Conservation (phyloP, 2,329 filamentous ascomycete genomes). For the Fusarium transvaalense region DNA sequence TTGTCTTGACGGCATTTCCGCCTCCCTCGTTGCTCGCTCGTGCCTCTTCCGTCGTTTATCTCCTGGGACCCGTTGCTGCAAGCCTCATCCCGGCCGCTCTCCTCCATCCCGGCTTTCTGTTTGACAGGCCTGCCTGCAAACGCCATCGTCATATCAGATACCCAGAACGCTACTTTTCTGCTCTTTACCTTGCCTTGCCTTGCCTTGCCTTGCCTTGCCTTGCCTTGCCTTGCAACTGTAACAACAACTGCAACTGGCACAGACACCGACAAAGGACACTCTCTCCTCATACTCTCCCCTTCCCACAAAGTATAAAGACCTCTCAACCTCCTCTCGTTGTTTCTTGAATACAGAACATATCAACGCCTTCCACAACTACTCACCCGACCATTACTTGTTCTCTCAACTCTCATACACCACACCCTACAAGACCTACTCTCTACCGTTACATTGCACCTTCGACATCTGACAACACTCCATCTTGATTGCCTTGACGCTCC, state of each 20-base stretch:
- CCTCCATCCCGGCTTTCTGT: slow-evolving; percentile 34
- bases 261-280: slow-evolving; percentile 2
- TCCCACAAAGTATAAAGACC: slow-evolving; percentile 39
- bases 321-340: slow-evolving; percentile 16
- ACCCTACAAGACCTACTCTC: slow-evolving; percentile 7
- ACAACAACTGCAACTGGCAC: slow-evolving; percentile 23
- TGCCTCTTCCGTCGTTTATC: slow-evolving; percentile 44
- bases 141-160: slow-evolving; percentile 33
- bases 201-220: slow-evolving; percentile 13
- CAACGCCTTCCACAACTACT: slow-evolving; percentile 17
- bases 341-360: slow-evolving; percentile 10
- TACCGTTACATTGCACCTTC: slow-evolving; percentile 8
- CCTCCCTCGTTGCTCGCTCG: slow-evolving; percentile 39
- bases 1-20: slow-evolving; percentile 44
- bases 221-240: slow-evolving; percentile 23
- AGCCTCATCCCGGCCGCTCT: slow-evolving; percentile 41
- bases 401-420: slow-evolving; percentile 8
- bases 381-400: slow-evolving; percentile 5
- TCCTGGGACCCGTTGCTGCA: slow-evolving; percentile 39
- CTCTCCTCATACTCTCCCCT: slow-evolving; percentile 16
- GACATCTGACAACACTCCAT: slow-evolving; percentile 15
- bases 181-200: slow-evolving; percentile 10
- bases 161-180: slow-evolving; percentile 12
- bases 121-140: slow-evolving; percentile 43
- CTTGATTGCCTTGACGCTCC: slow-evolving; percentile 11